Evolutionary conservation across 768 basidiomycete genomes (phyloP), one percentile per base, ranked within the genome.

Genomic region (Holtermannia corniformis): DNA sequence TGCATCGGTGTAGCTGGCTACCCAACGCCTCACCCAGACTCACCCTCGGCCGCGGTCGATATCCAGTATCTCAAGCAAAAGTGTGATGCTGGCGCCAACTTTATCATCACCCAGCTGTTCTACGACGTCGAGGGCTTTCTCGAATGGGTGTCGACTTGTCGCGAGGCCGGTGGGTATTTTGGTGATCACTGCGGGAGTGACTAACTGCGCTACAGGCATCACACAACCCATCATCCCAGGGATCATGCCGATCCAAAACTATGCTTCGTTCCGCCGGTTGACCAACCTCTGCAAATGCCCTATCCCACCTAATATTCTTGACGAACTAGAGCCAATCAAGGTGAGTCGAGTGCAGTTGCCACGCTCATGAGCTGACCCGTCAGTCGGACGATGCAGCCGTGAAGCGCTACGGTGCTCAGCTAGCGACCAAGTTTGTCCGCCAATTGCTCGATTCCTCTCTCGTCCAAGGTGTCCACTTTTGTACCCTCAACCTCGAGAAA

Each of bases 161-260:
- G 90, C 55, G 75, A 73, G 16, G 81, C 76, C 72, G 92, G 91
- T 89, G 54, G 37, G 78, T 69, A 44, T 24, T 37, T n/a, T 23
- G 1, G 27, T 21, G 47, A 11, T 48, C 26, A 48, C 21, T 50
- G 12, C 57, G 64, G 25, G 69, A 16, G 21, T n/a, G 13, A 44
- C 10, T 12, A 2, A 20, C 22, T 22, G 10, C 40, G n/a, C 7
- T 21, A 42, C 63, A 92, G 95, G 92, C 26, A 90, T 99, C 65
- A 78, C 72, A 0, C 80, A 91, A 1, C 93, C 95, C 0, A 82
- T 99, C 60, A 84, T 99, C 55, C 90, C 95, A 7, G 90, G 92
- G 11, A 82, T 97, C 50, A 95, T 97, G 91, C 93, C 95, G 0
- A 89, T 99, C 51, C 95, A 97, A 67, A 96, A 87, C 21, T 93